These are phyloP conservation scores for Purpureocillium lavendulum DNA, from an alignment of 2,329 filamentous ascomycete species.

Conservation along the genomic window DNA sequence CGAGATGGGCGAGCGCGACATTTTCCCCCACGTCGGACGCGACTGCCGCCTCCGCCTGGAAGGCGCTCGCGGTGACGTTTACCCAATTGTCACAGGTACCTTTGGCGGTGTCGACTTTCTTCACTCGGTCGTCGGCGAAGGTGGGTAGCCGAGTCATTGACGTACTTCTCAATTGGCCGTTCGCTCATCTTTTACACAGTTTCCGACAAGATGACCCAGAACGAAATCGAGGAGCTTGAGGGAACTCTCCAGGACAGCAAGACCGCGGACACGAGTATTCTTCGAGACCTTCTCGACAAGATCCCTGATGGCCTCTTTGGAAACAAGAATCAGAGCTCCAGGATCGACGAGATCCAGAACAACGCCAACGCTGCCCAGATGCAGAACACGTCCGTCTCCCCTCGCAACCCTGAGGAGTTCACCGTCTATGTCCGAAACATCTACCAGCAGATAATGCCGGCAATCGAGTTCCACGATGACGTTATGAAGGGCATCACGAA, in stretches of 20 bases:
- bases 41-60: constrained; percentile 61
- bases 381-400: constrained; percentile 64
- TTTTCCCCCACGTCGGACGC: constrained; percentile 83
- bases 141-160: constrained; percentile 22
- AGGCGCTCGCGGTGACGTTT: constrained; percentile 60
- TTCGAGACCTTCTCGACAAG: constrained; percentile 73
- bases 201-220: constrained; percentile 83
- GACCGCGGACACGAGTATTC: constrained; percentile 59
- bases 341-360: constrained; percentile 71
- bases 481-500: constrained; percentile 71
- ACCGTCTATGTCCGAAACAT: constrained; percentile 67
- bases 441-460: constrained; percentile 75
- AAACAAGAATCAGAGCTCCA: constrained; percentile 61
- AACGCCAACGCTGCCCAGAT: constrained; percentile 70
- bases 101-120: constrained; percentile 94
- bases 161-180: too few species aligned
- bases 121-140: constrained; percentile 70
- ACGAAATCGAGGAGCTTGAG: constrained; percentile 82
- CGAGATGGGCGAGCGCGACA: constrained; percentile 69
- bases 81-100: constrained; percentile 80
- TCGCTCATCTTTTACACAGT: constrained; percentile 33
- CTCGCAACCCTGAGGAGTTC: constrained; percentile 76
- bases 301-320: constrained; percentile 77
- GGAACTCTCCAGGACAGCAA: constrained; percentile 63
- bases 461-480: constrained; percentile 85